phyloP scores from a whole-genome alignment of 1,284 basidiomycete genomes.

The Moesziomyces parantarcticus region DNA sequence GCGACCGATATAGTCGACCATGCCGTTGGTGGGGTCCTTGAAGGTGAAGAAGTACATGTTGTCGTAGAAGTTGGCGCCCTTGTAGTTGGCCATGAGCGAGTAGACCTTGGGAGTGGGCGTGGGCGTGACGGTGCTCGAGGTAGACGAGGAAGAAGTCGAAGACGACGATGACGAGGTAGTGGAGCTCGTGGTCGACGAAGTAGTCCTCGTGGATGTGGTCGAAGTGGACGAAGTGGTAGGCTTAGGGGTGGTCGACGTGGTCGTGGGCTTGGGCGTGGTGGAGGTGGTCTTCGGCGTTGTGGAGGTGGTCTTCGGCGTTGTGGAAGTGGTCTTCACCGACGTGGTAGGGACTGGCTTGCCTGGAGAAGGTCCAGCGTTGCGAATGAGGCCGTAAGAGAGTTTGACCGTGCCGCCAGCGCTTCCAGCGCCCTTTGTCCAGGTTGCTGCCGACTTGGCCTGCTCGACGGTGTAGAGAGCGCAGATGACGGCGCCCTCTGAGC shows the following conservation, averaged over 20 bases:
- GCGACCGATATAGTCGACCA: conserved; percentile 41
- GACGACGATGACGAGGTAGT: conserved; percentile 3
- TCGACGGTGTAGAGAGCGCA: conserved; percentile 27
- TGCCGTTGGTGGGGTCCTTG: conserved; percentile 53
- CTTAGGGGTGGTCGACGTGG: not conserved
- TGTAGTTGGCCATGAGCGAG: conserved; percentile 36
- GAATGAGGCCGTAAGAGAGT: conserved; percentile 23
- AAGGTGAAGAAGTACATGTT: conserved; percentile 57
- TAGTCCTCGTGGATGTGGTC: conserved; percentile 5
- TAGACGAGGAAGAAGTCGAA: conserved; percentile 11
- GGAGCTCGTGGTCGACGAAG: conserved; percentile 1
- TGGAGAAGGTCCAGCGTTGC: not conserved
- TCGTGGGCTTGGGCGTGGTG: conserved; percentile 7
- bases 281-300: conserved; percentile 10
- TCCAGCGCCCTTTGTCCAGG: conserved; percentile 3
- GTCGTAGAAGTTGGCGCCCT: conserved; percentile 53
- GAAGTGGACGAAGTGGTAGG: not conserved
- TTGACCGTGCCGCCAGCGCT: conserved; percentile 16
- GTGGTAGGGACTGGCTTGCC: conserved; percentile 4
- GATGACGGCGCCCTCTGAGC: conserved; percentile 21
- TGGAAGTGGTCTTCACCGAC: conserved; percentile 1
- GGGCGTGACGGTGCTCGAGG: conserved; percentile 15
- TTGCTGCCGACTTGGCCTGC: conserved; percentile 15
- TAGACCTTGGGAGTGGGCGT: conserved; percentile 41
- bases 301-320: conserved; percentile 3